Evolutionary conservation across 2,329 filamentous ascomycete species (phyloP).

Genomic region (Penicillium decumbens): DNA sequence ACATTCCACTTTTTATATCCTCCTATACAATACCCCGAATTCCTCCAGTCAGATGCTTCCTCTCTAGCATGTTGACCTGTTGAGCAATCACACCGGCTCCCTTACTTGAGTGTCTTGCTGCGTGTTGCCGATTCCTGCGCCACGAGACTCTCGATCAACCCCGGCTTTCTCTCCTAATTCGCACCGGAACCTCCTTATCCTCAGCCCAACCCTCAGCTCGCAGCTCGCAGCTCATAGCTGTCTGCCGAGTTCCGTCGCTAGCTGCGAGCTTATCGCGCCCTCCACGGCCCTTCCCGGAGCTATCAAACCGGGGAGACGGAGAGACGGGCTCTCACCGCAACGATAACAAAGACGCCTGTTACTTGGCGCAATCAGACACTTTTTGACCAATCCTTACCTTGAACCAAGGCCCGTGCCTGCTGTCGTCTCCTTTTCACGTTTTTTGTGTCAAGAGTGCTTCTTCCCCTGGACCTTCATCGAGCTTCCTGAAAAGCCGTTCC

Average conservation of each 20-base stretch:
- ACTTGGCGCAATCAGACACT: slow-evolving; percentile 8
- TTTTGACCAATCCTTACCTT: slow-evolving; percentile 12
- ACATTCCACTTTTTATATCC: not conserved
- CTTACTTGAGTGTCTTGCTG: slow-evolving; percentile 10
- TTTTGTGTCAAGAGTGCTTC: slow-evolving; percentile 9
- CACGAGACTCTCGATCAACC: not conserved
- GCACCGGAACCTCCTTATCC: slow-evolving; percentile 7
- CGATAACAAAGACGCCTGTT: slow-evolving; percentile 15
- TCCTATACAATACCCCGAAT: slow-evolving; percentile 11
- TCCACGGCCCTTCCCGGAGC: slow-evolving; percentile 10
- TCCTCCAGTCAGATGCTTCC: slow-evolving; percentile 23
- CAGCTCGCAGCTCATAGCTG: slow-evolving; percentile 1
- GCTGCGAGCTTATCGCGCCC: slow-evolving; percentile 20
- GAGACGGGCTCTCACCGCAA: slow-evolving; percentile 20
- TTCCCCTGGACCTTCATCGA: slow-evolving; percentile 14
- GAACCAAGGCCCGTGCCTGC: slow-evolving; percentile 10
- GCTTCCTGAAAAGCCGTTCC: slow-evolving; percentile 12
- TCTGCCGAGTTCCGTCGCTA: slow-evolving; percentile 1
- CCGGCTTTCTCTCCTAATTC: slow-evolving; percentile 13
- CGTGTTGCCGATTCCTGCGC: slow-evolving; percentile 12
- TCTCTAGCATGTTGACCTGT: slow-evolving; percentile 18
- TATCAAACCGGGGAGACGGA: slow-evolving; percentile 5
- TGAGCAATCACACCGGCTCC: slow-evolving; percentile 21
- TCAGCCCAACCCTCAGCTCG: not conserved
- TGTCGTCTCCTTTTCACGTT: slow-evolving; percentile 8